Conservation (phyloP, 2,329 filamentous ascomycete genomes). For the Epichloe brachyelytri region DNA sequence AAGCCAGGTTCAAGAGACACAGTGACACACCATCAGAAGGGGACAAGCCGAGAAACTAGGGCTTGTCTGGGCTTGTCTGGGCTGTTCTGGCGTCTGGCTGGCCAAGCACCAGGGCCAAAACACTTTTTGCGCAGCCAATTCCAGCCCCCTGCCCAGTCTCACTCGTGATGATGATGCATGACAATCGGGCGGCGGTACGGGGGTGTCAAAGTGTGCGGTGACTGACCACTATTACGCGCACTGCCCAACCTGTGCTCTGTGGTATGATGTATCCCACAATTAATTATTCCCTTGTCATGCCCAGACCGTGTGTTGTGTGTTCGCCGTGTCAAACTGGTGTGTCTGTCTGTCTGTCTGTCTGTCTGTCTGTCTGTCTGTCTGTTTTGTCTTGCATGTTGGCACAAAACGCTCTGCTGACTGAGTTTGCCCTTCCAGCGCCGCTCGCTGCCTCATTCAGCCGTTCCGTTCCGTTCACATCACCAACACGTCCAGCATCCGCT, state of each 20-base stretch:
- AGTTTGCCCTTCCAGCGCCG: background rate
- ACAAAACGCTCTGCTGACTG: background rate
- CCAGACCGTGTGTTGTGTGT: conserved; percentile 7
- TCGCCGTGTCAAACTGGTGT: conserved; percentile 4
- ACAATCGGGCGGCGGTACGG: conserved; percentile 4
- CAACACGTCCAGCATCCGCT: background rate
- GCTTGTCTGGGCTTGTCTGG: background rate
- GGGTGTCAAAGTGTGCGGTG: background rate
- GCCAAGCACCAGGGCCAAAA: background rate
- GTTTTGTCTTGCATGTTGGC: conserved; percentile 7
- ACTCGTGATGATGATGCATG: conserved; percentile 1
- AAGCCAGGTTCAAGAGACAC: background rate
- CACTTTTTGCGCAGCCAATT: background rate
- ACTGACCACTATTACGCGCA: background rate
- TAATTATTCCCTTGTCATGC: background rate
- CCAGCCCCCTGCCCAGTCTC: conserved; percentile 2
- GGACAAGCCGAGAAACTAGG: background rate
- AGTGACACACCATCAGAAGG: background rate
- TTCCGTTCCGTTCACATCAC: no score
- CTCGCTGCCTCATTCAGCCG: no score
- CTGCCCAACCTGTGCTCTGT: background rate
- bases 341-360: background rate
- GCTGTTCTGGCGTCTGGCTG: background rate
- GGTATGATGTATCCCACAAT: no score
- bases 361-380: no score